Evolutionary conservation across 345 rosid species (phyloP).

Genomic region (Citrus hindsii): DNA sequence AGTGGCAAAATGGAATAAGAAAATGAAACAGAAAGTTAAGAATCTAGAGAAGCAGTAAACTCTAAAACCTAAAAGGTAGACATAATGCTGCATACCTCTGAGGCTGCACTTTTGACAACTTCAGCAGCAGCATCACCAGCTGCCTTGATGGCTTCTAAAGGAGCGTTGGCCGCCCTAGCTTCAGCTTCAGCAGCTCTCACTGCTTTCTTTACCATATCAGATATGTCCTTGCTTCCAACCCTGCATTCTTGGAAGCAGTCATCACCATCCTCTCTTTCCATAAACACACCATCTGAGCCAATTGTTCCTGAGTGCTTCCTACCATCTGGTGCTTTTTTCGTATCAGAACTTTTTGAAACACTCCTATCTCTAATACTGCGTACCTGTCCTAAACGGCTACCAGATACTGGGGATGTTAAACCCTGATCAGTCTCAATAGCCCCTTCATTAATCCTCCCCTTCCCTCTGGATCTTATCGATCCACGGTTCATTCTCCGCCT

Average conservation of each 20-base stretch:
- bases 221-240: constrained; percentile 75
- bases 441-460: constrained; percentile 66
- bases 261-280: constrained; percentile 68
- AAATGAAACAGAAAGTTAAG: background rate
- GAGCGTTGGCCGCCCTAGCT: constrained; percentile 87
- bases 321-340: constrained; percentile 47
- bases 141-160: constrained; percentile 83
- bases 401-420: constrained; percentile 64
- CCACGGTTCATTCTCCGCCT: constrained; percentile 63
- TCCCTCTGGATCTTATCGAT: constrained; percentile 58
- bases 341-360: constrained; percentile 45
- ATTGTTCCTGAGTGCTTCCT: constrained; percentile 39
- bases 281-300: constrained; percentile 35
- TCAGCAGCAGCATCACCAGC: constrained; percentile 96
- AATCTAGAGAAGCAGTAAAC: background rate
- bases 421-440: constrained; percentile 49
- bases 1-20: background rate
- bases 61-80: background rate
- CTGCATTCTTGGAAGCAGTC: constrained; percentile 77
- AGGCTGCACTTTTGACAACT: constrained; percentile 87
- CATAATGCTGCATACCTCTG: constrained; percentile 50
- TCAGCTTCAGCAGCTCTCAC: constrained; percentile 93
- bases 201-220: constrained; percentile 75
- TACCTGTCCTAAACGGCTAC: constrained; percentile 43
- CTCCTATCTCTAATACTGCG: constrained; percentile 53